Evolutionary conservation across 257 asterid species (phyloP).

Genomic region (Cordia subcordata): DNA sequence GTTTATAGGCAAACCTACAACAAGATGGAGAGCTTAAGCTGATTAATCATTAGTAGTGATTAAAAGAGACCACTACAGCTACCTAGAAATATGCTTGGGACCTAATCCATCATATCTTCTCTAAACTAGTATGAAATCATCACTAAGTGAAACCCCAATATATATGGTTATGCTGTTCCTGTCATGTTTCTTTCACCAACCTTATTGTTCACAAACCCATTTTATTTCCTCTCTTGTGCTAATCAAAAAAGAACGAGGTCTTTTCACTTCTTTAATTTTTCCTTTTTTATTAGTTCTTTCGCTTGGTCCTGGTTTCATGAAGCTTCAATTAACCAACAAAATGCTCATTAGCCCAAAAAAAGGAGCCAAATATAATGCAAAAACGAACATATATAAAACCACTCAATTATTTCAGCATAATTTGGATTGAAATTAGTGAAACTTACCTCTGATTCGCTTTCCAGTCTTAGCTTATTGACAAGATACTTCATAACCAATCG

Average conservation of each 20-base stretch:
- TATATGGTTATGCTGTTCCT: conserved; percentile 52
- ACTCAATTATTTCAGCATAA: not conserved
- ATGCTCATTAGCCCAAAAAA: no score
- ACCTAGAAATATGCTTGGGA: conserved; percentile 44
- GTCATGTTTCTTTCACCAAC: conserved; percentile 46
- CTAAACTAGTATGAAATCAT: conserved; percentile 2
- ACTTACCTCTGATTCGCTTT: conserved; percentile 90
- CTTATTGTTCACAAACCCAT: not conserved
- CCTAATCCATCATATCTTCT: conserved; percentile 50
- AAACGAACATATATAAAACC: not conserved
- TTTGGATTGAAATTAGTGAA: not conserved
- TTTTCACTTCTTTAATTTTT: not conserved
- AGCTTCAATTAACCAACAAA: no score
- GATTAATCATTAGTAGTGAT: conserved; percentile 27
- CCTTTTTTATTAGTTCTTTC: not conserved
- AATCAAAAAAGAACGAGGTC: no score
- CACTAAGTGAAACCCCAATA: conserved; percentile 15
- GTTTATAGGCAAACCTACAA: not conserved
- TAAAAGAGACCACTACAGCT: conserved; percentile 7
- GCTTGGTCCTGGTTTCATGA: no score
- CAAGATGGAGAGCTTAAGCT: conserved; percentile 22
- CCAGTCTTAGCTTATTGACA: conserved; percentile 77
- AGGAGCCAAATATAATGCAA: no score
- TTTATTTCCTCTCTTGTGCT: not conserved
- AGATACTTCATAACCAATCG: conserved; percentile 80